These are phyloP conservation scores for Chloris gayana DNA, from an alignment of 176 grass and related monocot species.

Conservation along the genomic window DNA sequence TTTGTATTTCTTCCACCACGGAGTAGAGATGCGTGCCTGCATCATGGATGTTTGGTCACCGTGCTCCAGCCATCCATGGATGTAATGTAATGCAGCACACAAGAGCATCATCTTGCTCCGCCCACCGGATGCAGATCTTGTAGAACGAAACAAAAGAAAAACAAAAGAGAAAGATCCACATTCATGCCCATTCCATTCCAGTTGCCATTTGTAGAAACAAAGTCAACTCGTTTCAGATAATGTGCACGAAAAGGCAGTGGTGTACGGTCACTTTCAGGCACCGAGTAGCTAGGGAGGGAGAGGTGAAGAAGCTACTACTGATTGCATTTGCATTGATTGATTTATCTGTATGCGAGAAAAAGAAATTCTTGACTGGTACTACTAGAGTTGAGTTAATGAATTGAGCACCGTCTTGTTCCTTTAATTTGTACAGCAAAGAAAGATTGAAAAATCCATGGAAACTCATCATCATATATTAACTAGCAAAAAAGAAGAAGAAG, in stretches of 20 bases:
- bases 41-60: background rate
- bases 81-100: background rate
- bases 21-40: background rate
- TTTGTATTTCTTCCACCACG: no score
- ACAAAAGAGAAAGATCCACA: no score
- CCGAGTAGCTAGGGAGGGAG: background rate
- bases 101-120: background rate
- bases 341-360: no score
- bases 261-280: background rate
- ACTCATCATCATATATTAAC: background rate
- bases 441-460: constrained; percentile 32
- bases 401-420: background rate
- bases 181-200: no score
- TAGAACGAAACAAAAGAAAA: no score
- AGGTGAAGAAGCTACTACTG: no score
- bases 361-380: background rate
- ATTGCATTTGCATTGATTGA: no score
- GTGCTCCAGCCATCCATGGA: background rate
- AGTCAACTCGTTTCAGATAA: background rate
- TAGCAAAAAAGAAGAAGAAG: background rate
- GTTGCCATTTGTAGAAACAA: background rate
- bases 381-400: background rate
- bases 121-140: no score
- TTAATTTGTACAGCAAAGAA: background rate
- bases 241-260: background rate